These are phyloP conservation scores for Ramalina peruviana DNA, from an alignment of 495 filamentous ascomycete species.

Conservation along the genomic window DNA sequence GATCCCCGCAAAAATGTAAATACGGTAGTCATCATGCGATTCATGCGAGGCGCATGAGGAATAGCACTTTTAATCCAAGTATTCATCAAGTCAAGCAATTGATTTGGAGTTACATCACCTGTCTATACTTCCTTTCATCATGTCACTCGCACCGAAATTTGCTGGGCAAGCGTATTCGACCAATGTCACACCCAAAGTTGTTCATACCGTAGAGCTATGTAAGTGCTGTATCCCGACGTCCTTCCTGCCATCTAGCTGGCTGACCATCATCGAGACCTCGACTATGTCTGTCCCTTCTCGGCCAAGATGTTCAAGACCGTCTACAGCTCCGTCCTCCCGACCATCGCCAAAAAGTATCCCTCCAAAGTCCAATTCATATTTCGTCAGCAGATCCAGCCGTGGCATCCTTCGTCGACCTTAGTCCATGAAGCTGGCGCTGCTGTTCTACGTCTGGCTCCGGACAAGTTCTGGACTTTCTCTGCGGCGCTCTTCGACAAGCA, in stretches of 20 bases:
- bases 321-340: conserved; percentile 41
- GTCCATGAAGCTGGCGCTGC: conserved; percentile 77
- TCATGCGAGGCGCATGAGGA: too few relatives aligned
- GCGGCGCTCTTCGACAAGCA: conserved; percentile 57
- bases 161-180: conserved; percentile 49
- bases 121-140: conserved; percentile 16
- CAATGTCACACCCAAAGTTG: conserved; percentile 27
- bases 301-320: conserved; percentile 61
- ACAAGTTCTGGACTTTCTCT: conserved; percentile 67
- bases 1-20: too few relatives aligned
- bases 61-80: too few relatives aligned
- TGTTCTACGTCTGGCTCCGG: conserved; percentile 50
- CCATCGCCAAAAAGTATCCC: conserved; percentile 42
- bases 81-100: too few relatives aligned
- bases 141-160: conserved; percentile 72
- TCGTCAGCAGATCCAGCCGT: conserved; percentile 87
- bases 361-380: conserved; percentile 55
- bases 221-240: conserved; percentile 2
- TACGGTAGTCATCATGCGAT: too few relatives aligned
- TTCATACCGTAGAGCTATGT: conserved; percentile 68
- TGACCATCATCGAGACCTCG: conserved; percentile 39
- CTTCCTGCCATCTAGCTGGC: not conserved
- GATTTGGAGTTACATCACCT: too few relatives aligned
- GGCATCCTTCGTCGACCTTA: conserved; percentile 84
- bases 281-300: conserved; percentile 73